A percentile compares a stretch with the other conserved stretches of the same genome.
These are phyloP conservation scores for Cucumis sativus DNA, from an alignment of 306 rosid genomes.

Conservation along the genomic window Cucumber_9930_V3 NC_026655.2:15968501-15969000, in stretches of 20 bases:
- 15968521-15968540: not conserved
- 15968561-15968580: not conserved
- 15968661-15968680: not conserved
- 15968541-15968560: not conserved
- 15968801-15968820: not conserved
- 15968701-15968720: not conserved
- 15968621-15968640: not conserved
- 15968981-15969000: too few species aligned
- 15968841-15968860: not conserved
- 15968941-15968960: not conserved
- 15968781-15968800: not conserved
- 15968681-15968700: not conserved
- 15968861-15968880: not conserved
- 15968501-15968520: not conserved
- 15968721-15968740: conserved; percentile 1
- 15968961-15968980: not conserved
- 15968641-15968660: not conserved
- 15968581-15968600: not conserved
- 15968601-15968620: not conserved
- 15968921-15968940: too few species aligned
- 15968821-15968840: not conserved
- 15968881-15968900: too few species aligned
- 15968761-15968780: not conserved
- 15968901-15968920: too few species aligned
- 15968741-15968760: not conserved